phyloP scores from a whole-genome alignment of 352 stramenopile genomes.

The Globisporangium sylvaticum region DNA sequence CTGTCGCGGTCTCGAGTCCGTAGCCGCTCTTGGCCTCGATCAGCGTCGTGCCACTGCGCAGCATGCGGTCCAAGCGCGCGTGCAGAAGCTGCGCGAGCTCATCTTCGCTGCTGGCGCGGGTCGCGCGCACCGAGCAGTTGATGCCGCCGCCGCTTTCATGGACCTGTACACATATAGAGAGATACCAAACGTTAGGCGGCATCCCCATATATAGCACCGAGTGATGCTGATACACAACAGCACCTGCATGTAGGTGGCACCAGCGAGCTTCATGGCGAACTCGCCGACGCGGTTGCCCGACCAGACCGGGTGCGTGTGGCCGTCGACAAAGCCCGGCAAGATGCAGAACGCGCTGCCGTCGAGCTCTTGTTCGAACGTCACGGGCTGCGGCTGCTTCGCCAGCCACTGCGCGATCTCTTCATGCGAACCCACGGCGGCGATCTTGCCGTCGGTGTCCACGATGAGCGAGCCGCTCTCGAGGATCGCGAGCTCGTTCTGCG shows the following conservation, averaged over 20 bases:
- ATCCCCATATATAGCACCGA: neutral
- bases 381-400: slow-evolving; percentile 41
- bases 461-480: slow-evolving; percentile 57
- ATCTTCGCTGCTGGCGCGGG: slow-evolving; percentile 53
- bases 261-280: slow-evolving; percentile 85
- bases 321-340: slow-evolving; percentile 78
- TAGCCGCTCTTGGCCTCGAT: slow-evolving; percentile 85
- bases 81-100: slow-evolving; percentile 53
- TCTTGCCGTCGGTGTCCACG: slow-evolving; percentile 46
- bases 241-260: slow-evolving; percentile 74
- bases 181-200: neutral
- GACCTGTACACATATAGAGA: slow-evolving; percentile 37
- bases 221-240: too few species aligned
- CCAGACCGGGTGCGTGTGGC: slow-evolving; percentile 83
- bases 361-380: slow-evolving; percentile 69
- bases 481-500: slow-evolving; percentile 60
- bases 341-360: slow-evolving; percentile 65
- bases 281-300: slow-evolving; percentile 82
- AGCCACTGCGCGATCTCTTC: slow-evolving; percentile 59
- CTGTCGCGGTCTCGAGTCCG: slow-evolving; percentile 72
- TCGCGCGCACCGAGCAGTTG: slow-evolving; percentile 75
- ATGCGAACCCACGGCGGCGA: slow-evolving; percentile 58
- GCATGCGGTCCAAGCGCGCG: slow-evolving; percentile 64
- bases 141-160: slow-evolving; percentile 76
- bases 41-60: slow-evolving; percentile 68